A percentile compares a stretch with the other conserved stretches of the same genome.
phyloP scores from a whole-genome alignment of 1,139 yeast species.

The Geotrichum cucujoidarum region DNA sequence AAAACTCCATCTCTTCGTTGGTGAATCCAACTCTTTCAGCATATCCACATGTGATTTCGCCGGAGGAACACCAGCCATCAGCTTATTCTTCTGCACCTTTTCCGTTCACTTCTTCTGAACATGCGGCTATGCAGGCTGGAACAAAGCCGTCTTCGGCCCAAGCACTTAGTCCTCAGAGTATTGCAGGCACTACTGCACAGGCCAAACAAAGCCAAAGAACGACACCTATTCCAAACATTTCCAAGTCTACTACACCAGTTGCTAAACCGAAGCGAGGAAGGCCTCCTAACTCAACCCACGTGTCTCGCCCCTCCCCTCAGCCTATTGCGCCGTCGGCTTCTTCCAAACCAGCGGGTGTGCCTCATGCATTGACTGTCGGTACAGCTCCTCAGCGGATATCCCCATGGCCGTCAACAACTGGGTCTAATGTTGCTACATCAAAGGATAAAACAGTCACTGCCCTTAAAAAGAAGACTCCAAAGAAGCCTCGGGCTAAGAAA shows the following conservation, averaged over 20 bases:
- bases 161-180: no score
- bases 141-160: not conserved
- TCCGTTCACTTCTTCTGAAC: not conserved
- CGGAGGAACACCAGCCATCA: not conserved
- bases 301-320: constrained; percentile 7
- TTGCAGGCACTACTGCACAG: no score
- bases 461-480: not conserved
- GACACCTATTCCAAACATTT: no score
- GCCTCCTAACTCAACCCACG: constrained; percentile 13
- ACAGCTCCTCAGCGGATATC: no score
- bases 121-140: not conserved
- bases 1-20: constrained; percentile 4
- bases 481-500: not conserved
- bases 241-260: not conserved
- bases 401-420: no score
- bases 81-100: not conserved
- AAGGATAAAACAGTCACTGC: no score
- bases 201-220: no score
- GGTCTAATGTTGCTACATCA: no score
- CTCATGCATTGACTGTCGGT: no score
- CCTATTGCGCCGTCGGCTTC: constrained; percentile 15
- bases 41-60: not conserved
- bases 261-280: constrained; percentile 13
- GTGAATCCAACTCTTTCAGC: constrained; percentile 1
- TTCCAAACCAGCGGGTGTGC: no score